Conservation (phyloP, 2,329 filamentous ascomycete genomes). For the Reticulascus tulasneorum region DNA sequence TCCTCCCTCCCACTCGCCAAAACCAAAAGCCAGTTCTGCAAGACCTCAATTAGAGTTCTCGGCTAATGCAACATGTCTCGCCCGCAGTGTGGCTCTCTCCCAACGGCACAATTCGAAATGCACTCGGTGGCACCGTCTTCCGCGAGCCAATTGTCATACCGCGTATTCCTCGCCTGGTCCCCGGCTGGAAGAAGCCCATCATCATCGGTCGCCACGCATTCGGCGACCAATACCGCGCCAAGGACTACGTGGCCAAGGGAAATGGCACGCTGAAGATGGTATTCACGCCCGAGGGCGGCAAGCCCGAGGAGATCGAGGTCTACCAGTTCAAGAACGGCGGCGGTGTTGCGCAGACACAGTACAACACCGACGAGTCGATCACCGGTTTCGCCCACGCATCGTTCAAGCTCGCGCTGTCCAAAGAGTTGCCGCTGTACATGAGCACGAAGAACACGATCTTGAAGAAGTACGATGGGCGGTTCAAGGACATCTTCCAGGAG, state of each 20-base stretch:
- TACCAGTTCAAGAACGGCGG: conserved; percentile 81
- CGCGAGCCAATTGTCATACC: conserved; percentile 97
- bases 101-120: conserved; percentile 81
- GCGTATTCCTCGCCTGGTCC: conserved; percentile 86
- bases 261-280: conserved; percentile 91
- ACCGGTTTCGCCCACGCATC: conserved; percentile 90
- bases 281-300: conserved; percentile 79
- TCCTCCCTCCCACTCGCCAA: neutral
- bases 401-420: conserved; percentile 90
- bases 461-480: conserved; percentile 96
- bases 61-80: conserved; percentile 5
- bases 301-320: conserved; percentile 84
- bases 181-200: conserved; percentile 98
- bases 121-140: conserved; percentile 91
- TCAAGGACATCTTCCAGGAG: conserved; percentile 99
- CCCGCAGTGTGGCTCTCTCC: conserved; percentile 89
- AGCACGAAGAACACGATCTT: conserved; percentile 99
- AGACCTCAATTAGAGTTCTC: neutral
- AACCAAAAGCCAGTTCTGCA: neutral
- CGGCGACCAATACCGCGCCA: conserved; percentile 96
- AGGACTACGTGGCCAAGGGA: conserved; percentile 79
- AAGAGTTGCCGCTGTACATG: conserved; percentile 94
- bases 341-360: conserved; percentile 90
- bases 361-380: conserved; percentile 98
- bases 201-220: conserved; percentile 98